Evolutionary conservation across 2,329 filamentous ascomycete species (phyloP).

Genomic region (Diaporthe vaccinii): DNA sequence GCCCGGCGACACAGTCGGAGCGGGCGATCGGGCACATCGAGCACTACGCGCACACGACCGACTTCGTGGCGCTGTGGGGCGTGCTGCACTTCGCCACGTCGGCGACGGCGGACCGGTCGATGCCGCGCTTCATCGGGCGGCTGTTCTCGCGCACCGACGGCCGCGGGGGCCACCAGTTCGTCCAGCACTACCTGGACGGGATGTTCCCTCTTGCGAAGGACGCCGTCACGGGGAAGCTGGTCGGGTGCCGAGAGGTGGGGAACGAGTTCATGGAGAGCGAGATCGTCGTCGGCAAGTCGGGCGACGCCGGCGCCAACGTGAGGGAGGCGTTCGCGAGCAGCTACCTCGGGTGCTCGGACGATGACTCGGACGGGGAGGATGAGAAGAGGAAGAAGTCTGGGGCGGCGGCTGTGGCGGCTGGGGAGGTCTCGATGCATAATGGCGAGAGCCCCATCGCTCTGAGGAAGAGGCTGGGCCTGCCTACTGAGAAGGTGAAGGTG

Average conservation of each 20-base stretch:
- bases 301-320: constrained; percentile 58
- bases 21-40: constrained; percentile 79
- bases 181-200: constrained; percentile 72
- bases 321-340: constrained; percentile 63
- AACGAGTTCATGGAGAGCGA: constrained; percentile 74
- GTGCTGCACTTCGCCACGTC: constrained; percentile 75
- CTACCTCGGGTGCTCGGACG: constrained; percentile 57
- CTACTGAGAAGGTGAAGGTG: constrained; percentile 60
- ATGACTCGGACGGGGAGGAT: constrained; percentile 55
- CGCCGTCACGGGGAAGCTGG: constrained; percentile 55
- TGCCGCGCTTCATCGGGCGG: constrained; percentile 72
- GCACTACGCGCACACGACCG: constrained; percentile 81
- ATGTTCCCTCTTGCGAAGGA: constrained; percentile 70
- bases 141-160: constrained; percentile 67
- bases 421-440: constrained; percentile 47
- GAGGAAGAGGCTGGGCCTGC: constrained; percentile 45
- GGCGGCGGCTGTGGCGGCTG: not conserved
- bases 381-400: constrained; percentile 38
- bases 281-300: constrained; percentile 60
- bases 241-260: constrained; percentile 48
- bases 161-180: constrained; percentile 69
- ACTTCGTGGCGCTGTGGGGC: constrained; percentile 82
- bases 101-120: constrained; percentile 55
- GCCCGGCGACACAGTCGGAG: constrained; percentile 55
- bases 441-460: constrained; percentile 45